A percentile compares a stretch with the other conserved stretches of the same genome.
Conservation (phyloP, 2,329 filamentous ascomycete genomes). For the Fusarium sp. region DNA sequence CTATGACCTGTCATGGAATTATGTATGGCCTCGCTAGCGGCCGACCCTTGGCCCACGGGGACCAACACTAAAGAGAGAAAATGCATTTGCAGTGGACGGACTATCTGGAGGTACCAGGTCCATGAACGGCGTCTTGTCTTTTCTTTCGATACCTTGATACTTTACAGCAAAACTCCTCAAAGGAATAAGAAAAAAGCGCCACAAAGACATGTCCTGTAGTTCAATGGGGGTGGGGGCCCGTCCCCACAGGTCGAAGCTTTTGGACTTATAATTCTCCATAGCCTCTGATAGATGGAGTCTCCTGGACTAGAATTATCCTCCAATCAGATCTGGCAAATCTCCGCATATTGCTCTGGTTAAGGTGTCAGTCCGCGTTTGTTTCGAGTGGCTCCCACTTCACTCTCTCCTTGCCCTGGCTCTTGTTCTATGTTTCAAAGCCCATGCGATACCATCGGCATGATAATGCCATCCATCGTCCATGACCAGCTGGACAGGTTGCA, state of each 20-base stretch:
- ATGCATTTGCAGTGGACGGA: conserved; percentile 26
- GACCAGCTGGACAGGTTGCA: conserved; percentile 8
- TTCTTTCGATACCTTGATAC: conserved; percentile 1
- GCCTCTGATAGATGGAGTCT: conserved; percentile 35
- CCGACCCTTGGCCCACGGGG: conserved; percentile 13
- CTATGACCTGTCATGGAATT: not conserved
- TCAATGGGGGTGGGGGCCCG: conserved; percentile 24
- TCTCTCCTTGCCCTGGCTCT: conserved; percentile 15
- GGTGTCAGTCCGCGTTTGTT: conserved; percentile 33
- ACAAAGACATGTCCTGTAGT: conserved; percentile 6
- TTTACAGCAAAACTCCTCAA: not conserved
- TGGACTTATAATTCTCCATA: conserved; percentile 40
- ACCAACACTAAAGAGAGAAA: conserved; percentile 1
- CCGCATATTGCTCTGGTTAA: conserved; percentile 27
- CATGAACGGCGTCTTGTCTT: conserved; percentile 19
- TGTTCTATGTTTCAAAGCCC: conserved; percentile 41
- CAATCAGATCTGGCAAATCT: conserved; percentile 22
- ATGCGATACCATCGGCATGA: conserved; percentile 27
- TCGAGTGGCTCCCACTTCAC: conserved; percentile 8
- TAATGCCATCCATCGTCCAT: conserved; percentile 4
- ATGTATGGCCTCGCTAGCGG: not conserved
- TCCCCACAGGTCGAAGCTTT: conserved; percentile 9
- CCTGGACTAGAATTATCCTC: conserved; percentile 24
- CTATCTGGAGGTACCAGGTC: conserved; percentile 27
- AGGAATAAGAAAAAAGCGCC: conserved; percentile 6